Evolutionary conservation across 164 flowering plant species (phyloP).

Genomic region (Nymphaea thermarum): DNA sequence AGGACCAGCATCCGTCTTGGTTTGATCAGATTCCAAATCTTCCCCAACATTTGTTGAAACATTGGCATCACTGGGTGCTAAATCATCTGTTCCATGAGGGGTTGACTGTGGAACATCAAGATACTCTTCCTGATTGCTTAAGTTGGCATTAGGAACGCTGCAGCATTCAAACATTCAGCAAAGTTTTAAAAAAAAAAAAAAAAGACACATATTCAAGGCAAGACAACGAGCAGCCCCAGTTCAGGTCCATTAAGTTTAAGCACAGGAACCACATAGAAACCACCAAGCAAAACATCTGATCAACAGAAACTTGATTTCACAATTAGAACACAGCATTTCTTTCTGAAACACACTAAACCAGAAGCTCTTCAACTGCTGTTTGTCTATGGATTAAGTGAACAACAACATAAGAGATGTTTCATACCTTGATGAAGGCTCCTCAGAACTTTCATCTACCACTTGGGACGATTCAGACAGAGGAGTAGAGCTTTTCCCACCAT

Average conservation of each 20-base stretch:
- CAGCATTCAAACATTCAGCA: conserved; percentile 2
- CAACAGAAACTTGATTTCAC: no score
- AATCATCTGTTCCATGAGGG: conserved; percentile 20
- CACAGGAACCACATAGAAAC: no score
- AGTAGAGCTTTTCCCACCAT: conserved; percentile 39
- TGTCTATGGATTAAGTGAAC: background rate
- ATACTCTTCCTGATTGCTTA: conserved; percentile 24
- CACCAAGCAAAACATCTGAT: no score
- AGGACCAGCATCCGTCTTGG: conserved; percentile 39
- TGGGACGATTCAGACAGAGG: conserved; percentile 50
- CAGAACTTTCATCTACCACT: conserved; percentile 37
- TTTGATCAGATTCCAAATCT: conserved; percentile 28
- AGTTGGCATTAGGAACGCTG: conserved; percentile 34
- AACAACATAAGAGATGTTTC: background rate
- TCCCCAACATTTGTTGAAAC: conserved; percentile 21
- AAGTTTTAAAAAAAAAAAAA: no score
- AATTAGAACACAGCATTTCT: background rate
- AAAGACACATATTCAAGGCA: no score
- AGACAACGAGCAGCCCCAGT: no score
- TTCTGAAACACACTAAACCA: background rate
- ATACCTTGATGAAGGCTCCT: conserved; percentile 47
- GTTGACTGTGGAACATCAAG: conserved; percentile 34
- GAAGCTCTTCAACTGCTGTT: background rate
- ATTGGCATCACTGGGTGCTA: conserved; percentile 29
- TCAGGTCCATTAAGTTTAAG: no score